phyloP scores from a whole-genome alignment of 2,329 filamentous ascomycete genomes.

The Epichloe brachyelytri region DNA sequence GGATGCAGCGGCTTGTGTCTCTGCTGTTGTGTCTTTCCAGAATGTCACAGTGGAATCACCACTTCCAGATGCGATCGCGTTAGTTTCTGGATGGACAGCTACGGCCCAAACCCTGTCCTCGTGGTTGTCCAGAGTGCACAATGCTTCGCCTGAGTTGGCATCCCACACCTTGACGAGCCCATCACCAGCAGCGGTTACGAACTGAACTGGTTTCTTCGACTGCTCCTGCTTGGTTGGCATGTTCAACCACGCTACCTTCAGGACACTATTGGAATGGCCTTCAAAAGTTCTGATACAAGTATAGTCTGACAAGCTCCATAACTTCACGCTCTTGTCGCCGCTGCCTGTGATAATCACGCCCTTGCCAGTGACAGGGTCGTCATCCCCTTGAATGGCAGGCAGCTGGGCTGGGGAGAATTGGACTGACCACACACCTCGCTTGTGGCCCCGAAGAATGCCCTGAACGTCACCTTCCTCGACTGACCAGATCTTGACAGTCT shows the following conservation, averaged over 20 bases:
- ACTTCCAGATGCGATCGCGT: conserved; percentile 77
- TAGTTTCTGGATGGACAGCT: conserved; percentile 52
- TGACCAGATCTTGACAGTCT: conserved; percentile 95
- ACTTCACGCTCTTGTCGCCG: conserved; percentile 89
- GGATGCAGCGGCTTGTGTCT: conserved; percentile 63
- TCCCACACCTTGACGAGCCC: conserved; percentile 97
- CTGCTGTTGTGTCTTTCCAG: conserved; percentile 82
- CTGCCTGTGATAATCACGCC: conserved; percentile 82
- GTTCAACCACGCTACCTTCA: conserved; percentile 83
- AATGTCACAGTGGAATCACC: conserved; percentile 90
- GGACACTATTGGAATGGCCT: conserved; percentile 87
- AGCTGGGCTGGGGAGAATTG: conserved; percentile 73
- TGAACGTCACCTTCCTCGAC: conserved; percentile 78
- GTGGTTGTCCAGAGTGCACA: conserved; percentile 90
- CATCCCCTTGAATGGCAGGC: conserved; percentile 59
- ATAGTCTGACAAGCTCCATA: conserved; percentile 90
- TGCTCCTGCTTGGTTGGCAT: conserved; percentile 35
- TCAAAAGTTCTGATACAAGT: conserved; percentile 89
- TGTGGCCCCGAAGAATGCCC: conserved; percentile 84
- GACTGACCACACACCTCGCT: conserved; percentile 91
- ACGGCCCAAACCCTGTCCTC: conserved; percentile 92
- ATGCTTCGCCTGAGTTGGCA: conserved; percentile 67
- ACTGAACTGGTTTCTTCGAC: conserved; percentile 49
- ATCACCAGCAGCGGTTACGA: conserved; percentile 83
- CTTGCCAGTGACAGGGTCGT: conserved; percentile 59